Conservation (phyloP, 805 yeast species). For the Starmerella powellii region DNA sequence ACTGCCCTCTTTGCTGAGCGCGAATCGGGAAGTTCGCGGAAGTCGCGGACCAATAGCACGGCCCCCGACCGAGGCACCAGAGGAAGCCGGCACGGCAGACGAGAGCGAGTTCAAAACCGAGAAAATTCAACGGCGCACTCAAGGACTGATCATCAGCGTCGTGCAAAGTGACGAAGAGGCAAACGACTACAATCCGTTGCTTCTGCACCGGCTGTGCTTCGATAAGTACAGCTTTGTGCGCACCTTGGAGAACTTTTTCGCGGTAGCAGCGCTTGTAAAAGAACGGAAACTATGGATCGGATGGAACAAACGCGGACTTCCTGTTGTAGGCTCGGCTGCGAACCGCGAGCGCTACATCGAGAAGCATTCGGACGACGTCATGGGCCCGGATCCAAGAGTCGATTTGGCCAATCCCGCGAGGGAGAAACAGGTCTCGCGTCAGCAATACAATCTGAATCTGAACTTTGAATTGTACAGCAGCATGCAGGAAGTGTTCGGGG, state of each 20-base stretch:
- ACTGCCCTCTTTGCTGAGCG: conserved; percentile 2
- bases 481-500: background rate
- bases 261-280: conserved; percentile 8
- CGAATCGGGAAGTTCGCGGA: background rate
- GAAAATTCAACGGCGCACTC: background rate
- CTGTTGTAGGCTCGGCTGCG: conserved; percentile 9
- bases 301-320: conserved; percentile 7
- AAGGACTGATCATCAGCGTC: background rate
- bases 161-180: background rate
- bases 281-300: conserved; percentile 10
- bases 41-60: too few relatives aligned
- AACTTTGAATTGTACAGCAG: conserved; percentile 1
- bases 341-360: conserved; percentile 3
- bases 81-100: background rate
- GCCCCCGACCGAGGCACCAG: background rate
- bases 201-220: conserved; percentile 12
- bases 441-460: conserved; percentile 14
- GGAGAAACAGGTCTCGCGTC: background rate
- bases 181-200: conserved; percentile 4
- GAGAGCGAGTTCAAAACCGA: background rate
- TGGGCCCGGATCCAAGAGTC: background rate
- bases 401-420: background rate
- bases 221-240: conserved; percentile 9
- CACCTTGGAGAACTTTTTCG: conserved; percentile 15
- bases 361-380: background rate